Conservation (phyloP, 805 yeast species). For the Ogataea naganishii region DNA sequence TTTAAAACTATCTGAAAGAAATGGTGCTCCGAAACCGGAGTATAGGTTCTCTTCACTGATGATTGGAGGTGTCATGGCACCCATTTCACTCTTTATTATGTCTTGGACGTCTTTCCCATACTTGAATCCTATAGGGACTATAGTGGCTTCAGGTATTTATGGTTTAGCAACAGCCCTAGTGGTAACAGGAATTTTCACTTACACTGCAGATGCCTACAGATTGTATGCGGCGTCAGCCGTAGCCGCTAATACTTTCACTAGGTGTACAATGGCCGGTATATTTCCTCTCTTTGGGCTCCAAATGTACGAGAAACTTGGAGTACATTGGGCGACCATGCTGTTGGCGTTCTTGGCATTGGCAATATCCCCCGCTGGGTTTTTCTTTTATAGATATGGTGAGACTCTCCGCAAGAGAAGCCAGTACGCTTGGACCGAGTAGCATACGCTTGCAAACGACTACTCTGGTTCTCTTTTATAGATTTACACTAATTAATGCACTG, state of each 20-base stretch:
- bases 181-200: constrained; percentile 30
- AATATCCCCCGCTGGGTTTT: constrained; percentile 47
- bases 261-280: constrained; percentile 46
- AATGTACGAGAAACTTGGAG: constrained; percentile 46
- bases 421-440: constrained; percentile 30
- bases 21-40: constrained; percentile 45
- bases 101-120: constrained; percentile 49
- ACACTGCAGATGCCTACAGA: constrained; percentile 35
- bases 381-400: constrained; percentile 43
- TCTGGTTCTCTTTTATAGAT: no score
- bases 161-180: constrained; percentile 37
- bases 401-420: constrained; percentile 34
- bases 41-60: constrained; percentile 52
- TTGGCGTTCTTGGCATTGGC: constrained; percentile 40
- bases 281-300: constrained; percentile 52
- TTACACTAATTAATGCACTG: no score
- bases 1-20: constrained; percentile 20
- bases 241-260: constrained; percentile 42
- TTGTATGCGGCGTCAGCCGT: constrained; percentile 43
- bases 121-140: constrained; percentile 46
- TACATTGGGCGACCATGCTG: constrained; percentile 49
- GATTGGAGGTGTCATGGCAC: constrained; percentile 41
- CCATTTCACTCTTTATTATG: constrained; percentile 47
- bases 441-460: no score
- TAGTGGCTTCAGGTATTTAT: constrained; percentile 31